Evolutionary conservation across 805 yeast species (phyloP), one percentile per base, ranked within the genome.

Genomic region (Starmera dryadoides): DNA sequence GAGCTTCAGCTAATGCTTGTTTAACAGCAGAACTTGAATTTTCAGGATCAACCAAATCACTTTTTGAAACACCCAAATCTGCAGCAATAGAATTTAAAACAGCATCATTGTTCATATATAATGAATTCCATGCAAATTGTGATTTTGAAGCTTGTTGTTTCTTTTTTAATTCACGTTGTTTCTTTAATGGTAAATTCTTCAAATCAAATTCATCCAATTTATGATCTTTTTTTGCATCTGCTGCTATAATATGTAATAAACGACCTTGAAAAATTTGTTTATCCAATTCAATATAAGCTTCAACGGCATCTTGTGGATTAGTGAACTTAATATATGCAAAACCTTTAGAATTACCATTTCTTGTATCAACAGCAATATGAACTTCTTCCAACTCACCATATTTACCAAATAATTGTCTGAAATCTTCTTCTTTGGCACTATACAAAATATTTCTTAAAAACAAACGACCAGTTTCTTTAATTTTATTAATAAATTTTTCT

Each of bases 1-100:
- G 93, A 2, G 97, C 94, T 64, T 93, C 98, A 0, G 98, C 98
- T 46, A 93, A 72, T 0, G 98, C 98, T 62, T 89, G 98, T 57
- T 89, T 86, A 12, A 93, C 98, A 1, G 96, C 97, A 38, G 95
- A 83, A 43, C 72, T 79, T 7, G 95, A 73, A 47, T 80, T 86
- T 50, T 86, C 84, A 1, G 96, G 91, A 59, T 93, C 94, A 44
- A 93, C 75, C 53, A 93, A 71, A 41, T 87, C 86, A 7, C 93
- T 71, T 60, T 91, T 93, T 21, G 79, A 58, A 36, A 93, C 68
- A 7, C 98, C 98, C 62, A 93, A 62, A 51, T 83, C 82, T 7
- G 75, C 58, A 2, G 98, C 96, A 33, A 88, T 93, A 39, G 93
- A 81, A 36, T 87, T 91, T 60, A 93, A 68, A 11, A 93, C 95